A percentile compares a stretch with the other conserved stretches of the same genome.
These are phyloP conservation scores for Endocarpon pusillum DNA, from an alignment of 495 filamentous ascomycete genomes.

Conservation along the genomic window DNA sequence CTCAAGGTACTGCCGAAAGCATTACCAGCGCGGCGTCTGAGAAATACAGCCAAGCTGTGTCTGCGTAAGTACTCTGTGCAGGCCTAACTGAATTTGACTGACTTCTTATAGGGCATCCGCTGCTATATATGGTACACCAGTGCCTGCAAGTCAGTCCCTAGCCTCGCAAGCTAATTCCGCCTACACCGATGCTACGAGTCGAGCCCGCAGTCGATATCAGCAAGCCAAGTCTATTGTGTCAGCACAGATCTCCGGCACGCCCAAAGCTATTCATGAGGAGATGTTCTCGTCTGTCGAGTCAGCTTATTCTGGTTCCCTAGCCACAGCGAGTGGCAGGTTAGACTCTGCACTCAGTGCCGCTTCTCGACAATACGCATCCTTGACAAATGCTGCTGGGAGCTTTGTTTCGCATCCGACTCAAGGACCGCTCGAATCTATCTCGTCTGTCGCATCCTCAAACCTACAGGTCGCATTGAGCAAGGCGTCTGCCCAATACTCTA, in stretches of 20 bases:
- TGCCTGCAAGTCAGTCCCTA: constrained; percentile 24
- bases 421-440: constrained; percentile 36
- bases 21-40: constrained; percentile 34
- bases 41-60: constrained; percentile 39
- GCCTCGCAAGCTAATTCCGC: constrained; percentile 33
- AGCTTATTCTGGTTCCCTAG: constrained; percentile 49
- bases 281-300: constrained; percentile 49
- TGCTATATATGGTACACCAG: constrained; percentile 43
- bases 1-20: constrained; percentile 31
- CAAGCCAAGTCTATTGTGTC: constrained; percentile 49
- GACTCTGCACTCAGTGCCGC: constrained; percentile 26
- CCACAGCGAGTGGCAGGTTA: constrained; percentile 40
- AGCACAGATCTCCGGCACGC: constrained; percentile 46
- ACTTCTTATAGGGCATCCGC: constrained; percentile 32
- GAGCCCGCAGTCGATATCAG: constrained; percentile 45
- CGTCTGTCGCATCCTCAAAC: constrained; percentile 45
- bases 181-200: constrained; percentile 41
- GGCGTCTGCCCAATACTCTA: constrained; percentile 48
- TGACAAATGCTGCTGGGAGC: constrained; percentile 18
- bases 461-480: constrained; percentile 43
- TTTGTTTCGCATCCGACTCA: constrained; percentile 20
- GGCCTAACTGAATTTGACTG: not conserved
- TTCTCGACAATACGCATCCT: constrained; percentile 13
- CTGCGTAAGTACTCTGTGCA: constrained; percentile 31
- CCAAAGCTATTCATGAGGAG: constrained; percentile 40